Evolutionary conservation across 2,329 filamentous ascomycete genomes (phyloP).

Genomic region (Monosporascus sp.): DNA sequence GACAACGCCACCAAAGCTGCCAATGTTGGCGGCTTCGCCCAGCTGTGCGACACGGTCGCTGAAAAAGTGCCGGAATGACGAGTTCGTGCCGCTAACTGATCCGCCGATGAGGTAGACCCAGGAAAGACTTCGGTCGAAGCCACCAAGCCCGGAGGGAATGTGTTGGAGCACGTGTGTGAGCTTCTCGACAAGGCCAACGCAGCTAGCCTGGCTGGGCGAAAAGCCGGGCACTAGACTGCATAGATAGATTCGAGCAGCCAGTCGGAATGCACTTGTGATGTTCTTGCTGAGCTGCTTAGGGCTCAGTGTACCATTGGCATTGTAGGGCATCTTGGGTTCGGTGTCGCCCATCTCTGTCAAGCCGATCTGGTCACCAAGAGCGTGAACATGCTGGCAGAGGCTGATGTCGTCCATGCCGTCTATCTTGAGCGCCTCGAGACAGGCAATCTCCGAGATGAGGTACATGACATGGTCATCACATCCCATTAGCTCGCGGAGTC

Average conservation of each 20-base stretch:
- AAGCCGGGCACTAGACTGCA: conserved; percentile 91
- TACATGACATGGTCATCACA: conserved; percentile 98
- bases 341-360: conserved; percentile 65
- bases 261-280: conserved; percentile 84
- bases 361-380: conserved; percentile 82
- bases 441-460: conserved; percentile 94
- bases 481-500: conserved; percentile 90
- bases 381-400: conserved; percentile 82
- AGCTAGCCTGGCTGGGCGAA: conserved; percentile 67
- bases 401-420: conserved; percentile 80
- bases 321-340: conserved; percentile 56
- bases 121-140: conserved; percentile 84
- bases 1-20: conserved; percentile 79
- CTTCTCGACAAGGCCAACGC: conserved; percentile 70
- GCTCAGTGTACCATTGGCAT: conserved; percentile 67
- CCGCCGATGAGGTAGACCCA: conserved; percentile 93
- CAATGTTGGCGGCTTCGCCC: conserved; percentile 71
- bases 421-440: conserved; percentile 81
- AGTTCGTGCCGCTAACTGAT: conserved; percentile 66
- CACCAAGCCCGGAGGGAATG: conserved; percentile 74
- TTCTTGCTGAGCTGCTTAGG: conserved; percentile 81
- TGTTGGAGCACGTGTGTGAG: conserved; percentile 71
- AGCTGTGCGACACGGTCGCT: conserved; percentile 68
- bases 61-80: conserved; percentile 73
- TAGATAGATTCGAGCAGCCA: conserved; percentile 93